Base-by-base conservation (phyloP, 208 protist genomes). In the Zelonia costaricensis region DNA sequence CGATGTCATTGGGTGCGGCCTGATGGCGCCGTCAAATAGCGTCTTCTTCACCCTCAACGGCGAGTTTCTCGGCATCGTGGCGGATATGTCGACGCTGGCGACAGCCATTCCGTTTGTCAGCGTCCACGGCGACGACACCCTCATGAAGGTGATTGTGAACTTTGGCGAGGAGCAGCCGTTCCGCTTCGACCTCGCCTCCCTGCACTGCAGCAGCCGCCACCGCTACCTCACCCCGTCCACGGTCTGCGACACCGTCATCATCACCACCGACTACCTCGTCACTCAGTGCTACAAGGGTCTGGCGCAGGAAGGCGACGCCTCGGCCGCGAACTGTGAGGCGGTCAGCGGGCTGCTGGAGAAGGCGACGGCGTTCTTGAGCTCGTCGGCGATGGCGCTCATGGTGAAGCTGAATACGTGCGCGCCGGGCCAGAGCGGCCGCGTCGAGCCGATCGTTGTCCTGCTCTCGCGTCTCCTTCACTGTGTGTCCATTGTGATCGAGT, bases 41-140 rank as follows among this genome's bases (percentile, higher is more conserved):
- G 83, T 96, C 27, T 96, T 96, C 61, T 96, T 94, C 67, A 96
- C 91, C 8, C 74, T 75, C 31, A 94, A 94, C 70, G 91, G 91
- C 22, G 62, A 80, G 60, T 93, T 94, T 70, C 80, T 96, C 16
- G 91, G 91, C 20, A 80, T 92, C 18, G 85, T 83, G 42, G 78
- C 62, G 13, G 64, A 80, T 27, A 51, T 73, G 40, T 74, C 73
- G 55, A 59, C 57, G 27, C 82, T 87, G 58, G 30, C 61, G n/a
- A 82, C 60, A 15, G 59, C 82, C 39, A 83, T 84, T 18, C 87
- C 87, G 1, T 87, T 93, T 72, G 69, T 96, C 56, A 72, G 69
- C 20, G 82, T 80, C 18, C 57, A 82, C 25, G 79, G 73, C 31
- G 40, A 55, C 6, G 68, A 77, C 36, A 80, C 78, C 1, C 72